Base-by-base conservation (phyloP, 2,329 filamentous ascomycete genomes). In the Ambrosiella beaveri region DNA sequence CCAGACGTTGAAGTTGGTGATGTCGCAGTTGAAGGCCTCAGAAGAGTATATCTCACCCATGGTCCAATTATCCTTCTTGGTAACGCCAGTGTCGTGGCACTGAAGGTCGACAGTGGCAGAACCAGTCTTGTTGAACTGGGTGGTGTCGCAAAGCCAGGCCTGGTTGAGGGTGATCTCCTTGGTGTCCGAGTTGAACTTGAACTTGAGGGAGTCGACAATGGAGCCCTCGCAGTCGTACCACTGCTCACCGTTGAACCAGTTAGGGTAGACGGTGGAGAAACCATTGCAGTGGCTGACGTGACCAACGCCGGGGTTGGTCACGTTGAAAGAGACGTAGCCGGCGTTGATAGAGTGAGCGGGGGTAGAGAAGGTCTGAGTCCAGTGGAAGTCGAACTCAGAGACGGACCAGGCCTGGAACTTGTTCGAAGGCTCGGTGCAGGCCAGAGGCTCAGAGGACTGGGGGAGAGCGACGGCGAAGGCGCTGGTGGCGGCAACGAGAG, bases 161-260 rank as follows among this genome's bases (percentile, higher is more conserved):
- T 78, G 75, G 65, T 74, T 74, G 61, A 78, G 61, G 39, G 65
- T 62, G 54, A 79, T 64, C 56, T 66, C 60, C 6, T 65, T 64
- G 36, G 63, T 63, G 3, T 71, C 66, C 11, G 68, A 64, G 64
- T 64, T 69, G 62, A 71, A 79, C 56, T 68, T 68, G 61, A 78
- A 79, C 2, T 70, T 71, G 51, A 65, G 63, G 35, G 67, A 65
- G 56, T 62, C 57, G 12, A 59, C 62, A 5, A 45, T 56, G n/a
- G 61, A 63, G 8, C 65, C 63, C 1, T 63, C 62, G 69, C 76
- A 79, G 7, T 65, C 65, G 68, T 77, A 78, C 50, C 63, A 56
- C 39, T 71, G 15, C 55, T 65, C 71, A 63, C 74, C 75, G 65
- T 74, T 76, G 68, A 77, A 79, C 65, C 76, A 78, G 63, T 75